Evolutionary conservation across 2,329 filamentous ascomycete species (phyloP), one percentile per base, ranked within the genome.

Genomic region (Ascochyta pisi): DNA sequence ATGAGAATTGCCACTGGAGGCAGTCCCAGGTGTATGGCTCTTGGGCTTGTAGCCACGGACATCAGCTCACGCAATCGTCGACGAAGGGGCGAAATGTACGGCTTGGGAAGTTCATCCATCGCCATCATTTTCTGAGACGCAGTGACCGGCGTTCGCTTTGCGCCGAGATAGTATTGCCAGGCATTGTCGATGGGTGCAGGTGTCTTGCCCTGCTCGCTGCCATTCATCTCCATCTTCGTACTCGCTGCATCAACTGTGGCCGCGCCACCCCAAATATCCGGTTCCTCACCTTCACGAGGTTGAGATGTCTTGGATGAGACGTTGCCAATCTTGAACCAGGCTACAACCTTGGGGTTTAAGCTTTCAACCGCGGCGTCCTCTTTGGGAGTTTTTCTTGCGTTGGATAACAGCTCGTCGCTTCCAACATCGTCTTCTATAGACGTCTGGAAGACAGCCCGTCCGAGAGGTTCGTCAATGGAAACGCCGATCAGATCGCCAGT

Each of bases 251-350:
- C 94, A 44, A 99, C 91, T 42, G 89, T 89, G 3, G 90, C 91
- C 35, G 94, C 87, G 1, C 90, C 90, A 34, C 91, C 92, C 95
- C 95, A 99, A 8, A 88, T 80, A 48, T 90, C 88, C 44, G 88
- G 85, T 3, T 85, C 84, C 31, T 86, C 84, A n/a, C 84, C 81
- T 7, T 84, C 67, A 69, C 81, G 65, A 79, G 87, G 64, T 79
- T 86, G 69, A 10, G 76, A 65, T 7, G 73, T 65, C 16, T 57
- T 57, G n/a, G 76, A 73, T 8, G 79, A 77, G 41, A 79, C 77
- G 56, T 91, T 89, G 35, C 89, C 89, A 37, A 99, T 89, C 62
- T 88, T 91, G 81, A 97, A 98, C 95, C 95, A 99, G 7, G 91
- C 93, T 19, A 96, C 90, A 10, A 69, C 70, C 42, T 74, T 77